A percentile compares a stretch with the other conserved stretches of the same genome.
These are phyloP conservation scores for Osmanthus fragrans DNA, from an alignment of 257 asterid species.

Conservation along the genomic window DNA sequence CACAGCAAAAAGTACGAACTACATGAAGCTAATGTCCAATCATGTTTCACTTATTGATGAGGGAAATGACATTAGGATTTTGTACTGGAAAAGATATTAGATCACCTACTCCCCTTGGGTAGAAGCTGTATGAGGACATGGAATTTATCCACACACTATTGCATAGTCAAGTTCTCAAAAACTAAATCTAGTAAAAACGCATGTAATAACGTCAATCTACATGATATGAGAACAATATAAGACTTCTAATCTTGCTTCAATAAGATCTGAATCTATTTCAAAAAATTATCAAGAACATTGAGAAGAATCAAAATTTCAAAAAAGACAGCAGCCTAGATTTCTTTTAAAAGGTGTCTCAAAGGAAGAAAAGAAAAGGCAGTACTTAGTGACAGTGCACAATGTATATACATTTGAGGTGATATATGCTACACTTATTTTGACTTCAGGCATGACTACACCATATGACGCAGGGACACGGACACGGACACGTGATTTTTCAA, in stretches of 20 bases:
- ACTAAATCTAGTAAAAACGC: neutral
- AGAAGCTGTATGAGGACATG: constrained; percentile 10
- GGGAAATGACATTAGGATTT: neutral
- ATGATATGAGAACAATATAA: neutral
- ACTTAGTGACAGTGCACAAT: neutral
- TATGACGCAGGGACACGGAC: too few relatives aligned
- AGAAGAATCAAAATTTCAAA: neutral
- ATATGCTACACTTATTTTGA: constrained; percentile 6
- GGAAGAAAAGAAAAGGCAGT: neutral
- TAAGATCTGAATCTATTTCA: neutral
- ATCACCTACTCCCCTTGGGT: neutral
- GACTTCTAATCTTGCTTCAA: constrained; percentile 10
- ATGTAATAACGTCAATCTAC: neutral
- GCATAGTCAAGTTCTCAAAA: constrained; percentile 8
- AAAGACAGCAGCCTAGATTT: neutral
- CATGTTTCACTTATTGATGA: neutral
- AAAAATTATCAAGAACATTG: neutral
- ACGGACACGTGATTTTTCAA: too few relatives aligned
- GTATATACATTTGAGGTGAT: neutral
- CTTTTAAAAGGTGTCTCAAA: neutral
- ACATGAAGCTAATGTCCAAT: neutral
- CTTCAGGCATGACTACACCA: neutral
- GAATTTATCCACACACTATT: neutral
- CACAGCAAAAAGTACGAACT: neutral
- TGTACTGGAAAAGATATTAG: neutral